A percentile compares a stretch with the other conserved stretches of the same genome.
phyloP scores from a whole-genome alignment of 1,284 basidiomycete species.

The Austropuccinia psidii region DNA sequence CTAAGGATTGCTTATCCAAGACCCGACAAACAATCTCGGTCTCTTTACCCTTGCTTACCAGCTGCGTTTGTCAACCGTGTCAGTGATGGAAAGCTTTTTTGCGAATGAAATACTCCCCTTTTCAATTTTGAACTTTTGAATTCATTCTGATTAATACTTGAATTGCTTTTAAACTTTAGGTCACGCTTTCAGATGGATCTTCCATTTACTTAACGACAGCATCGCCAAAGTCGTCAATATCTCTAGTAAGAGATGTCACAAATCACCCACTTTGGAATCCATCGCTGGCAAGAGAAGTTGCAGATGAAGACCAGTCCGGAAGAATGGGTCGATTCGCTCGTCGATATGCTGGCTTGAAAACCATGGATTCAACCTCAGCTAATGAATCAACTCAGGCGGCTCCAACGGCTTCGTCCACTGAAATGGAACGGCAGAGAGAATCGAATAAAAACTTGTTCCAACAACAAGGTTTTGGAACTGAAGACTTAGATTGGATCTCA shows the following conservation, averaged over 20 bases:
- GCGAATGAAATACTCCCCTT: neutral
- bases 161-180: neutral
- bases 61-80: slow-evolving; percentile 15
- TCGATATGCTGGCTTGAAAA: neutral
- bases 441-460: neutral
- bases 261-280: slow-evolving; percentile 33
- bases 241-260: slow-evolving; percentile 21
- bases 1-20: slow-evolving; percentile 16
- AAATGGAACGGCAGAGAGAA: neutral
- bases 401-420: neutral
- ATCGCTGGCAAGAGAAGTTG: slow-evolving; percentile 26
- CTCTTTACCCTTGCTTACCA: neutral
- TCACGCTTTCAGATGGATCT: slow-evolving; percentile 20
- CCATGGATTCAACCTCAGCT: neutral
- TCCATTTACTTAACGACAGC: slow-evolving; percentile 7
- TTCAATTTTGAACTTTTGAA: neutral
- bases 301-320: slow-evolving; percentile 26
- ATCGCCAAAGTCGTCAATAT: neutral
- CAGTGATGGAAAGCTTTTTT: neutral
- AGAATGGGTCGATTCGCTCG: slow-evolving; percentile 25
- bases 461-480: neutral
- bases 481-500: slow-evolving; percentile 33
- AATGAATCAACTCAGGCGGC: neutral
- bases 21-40: slow-evolving; percentile 4
- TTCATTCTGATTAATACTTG: neutral